phyloP scores from a whole-genome alignment of 2,329 filamentous ascomycete species.

The Alternaria panax region DNA sequence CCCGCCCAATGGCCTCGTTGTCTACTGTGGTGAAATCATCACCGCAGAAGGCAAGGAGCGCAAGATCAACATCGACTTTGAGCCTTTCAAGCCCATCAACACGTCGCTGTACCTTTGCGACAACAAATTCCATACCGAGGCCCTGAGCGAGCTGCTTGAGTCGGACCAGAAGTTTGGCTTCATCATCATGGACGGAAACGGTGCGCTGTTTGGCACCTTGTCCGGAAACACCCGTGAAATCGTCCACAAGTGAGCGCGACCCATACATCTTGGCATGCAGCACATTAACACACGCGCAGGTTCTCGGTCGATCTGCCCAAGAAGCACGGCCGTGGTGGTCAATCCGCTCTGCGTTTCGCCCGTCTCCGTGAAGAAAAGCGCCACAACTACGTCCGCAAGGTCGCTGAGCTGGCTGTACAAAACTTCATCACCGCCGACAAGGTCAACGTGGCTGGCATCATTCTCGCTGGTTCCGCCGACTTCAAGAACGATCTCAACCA shows the following conservation, averaged over 20 bases:
- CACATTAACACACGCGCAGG: slow-evolving; percentile 15
- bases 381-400: slow-evolving; percentile 99
- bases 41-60: slow-evolving; percentile 98
- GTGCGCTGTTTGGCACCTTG: slow-evolving; percentile 93
- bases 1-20: slow-evolving; percentile 93
- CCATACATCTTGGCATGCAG: background rate
- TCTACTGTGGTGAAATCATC: slow-evolving; percentile 99
- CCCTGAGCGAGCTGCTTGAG: slow-evolving; percentile 93
- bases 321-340: slow-evolving; percentile 99
- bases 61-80: slow-evolving; percentile 99
- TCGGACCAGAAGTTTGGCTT: slow-evolving; percentile 99
- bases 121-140: slow-evolving; percentile 99
- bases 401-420: slow-evolving; percentile 95
- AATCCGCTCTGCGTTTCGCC: slow-evolving; percentile 98
- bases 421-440: slow-evolving; percentile 99
- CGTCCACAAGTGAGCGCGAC: slow-evolving; percentile 73
- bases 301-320: slow-evolving; percentile 98
- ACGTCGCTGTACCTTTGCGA: slow-evolving; percentile 99
- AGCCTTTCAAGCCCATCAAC: slow-evolving; percentile 99
- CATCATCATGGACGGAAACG: slow-evolving; percentile 99
- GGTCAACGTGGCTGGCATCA: slow-evolving; percentile 94
- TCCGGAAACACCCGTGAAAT: slow-evolving; percentile 97
- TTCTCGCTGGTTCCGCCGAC: slow-evolving; percentile 95
- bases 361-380: slow-evolving; percentile 99
- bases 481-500: slow-evolving; percentile 99